phyloP scores from a whole-genome alignment of 208 protist genomes.

The Porcisia deanei region DNA sequence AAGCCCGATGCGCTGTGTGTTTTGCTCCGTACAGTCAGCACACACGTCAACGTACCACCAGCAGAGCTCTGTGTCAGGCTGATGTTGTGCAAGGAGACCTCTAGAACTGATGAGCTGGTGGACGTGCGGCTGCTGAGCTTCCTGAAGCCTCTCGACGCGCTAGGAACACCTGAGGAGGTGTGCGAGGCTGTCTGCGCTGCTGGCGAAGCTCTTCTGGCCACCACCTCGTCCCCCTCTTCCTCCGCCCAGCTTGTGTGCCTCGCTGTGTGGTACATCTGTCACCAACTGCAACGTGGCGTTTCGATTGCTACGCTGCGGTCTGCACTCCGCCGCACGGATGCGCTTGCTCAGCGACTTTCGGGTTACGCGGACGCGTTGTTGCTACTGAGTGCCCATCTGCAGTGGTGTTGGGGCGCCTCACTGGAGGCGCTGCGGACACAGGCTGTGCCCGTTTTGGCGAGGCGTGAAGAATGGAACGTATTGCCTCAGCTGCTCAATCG shows the following conservation, averaged over 20 bases:
- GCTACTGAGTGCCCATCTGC: constrained; percentile 25
- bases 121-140: constrained; percentile 8
- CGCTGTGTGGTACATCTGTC: constrained; percentile 10
- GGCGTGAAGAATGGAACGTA: constrained; percentile 9
- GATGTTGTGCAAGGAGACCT: constrained; percentile 3
- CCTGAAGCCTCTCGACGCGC: constrained; percentile 11
- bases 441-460: constrained; percentile 16
- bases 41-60: not conserved
- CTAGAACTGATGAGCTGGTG: constrained; percentile 3
- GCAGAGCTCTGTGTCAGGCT: constrained; percentile 5
- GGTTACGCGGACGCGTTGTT: constrained; percentile 14
- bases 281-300: constrained; percentile 10
- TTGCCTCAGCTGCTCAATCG: constrained; percentile 10
- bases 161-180: constrained; percentile 5
- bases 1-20: constrained; percentile 8
- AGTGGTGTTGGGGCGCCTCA: constrained; percentile 27
- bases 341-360: not conserved
- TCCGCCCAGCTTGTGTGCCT: constrained; percentile 10
- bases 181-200: constrained; percentile 21
- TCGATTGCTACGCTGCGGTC: constrained; percentile 13
- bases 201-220: not conserved
- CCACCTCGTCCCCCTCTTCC: not conserved
- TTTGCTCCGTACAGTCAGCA: constrained; percentile 16
- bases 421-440: constrained; percentile 21
- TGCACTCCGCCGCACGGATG: constrained; percentile 8